Evolutionary conservation across 2,329 filamentous ascomycete species (phyloP), one percentile per base, ranked within the genome.

Genomic region (Emergomyces orientalis): DNA sequence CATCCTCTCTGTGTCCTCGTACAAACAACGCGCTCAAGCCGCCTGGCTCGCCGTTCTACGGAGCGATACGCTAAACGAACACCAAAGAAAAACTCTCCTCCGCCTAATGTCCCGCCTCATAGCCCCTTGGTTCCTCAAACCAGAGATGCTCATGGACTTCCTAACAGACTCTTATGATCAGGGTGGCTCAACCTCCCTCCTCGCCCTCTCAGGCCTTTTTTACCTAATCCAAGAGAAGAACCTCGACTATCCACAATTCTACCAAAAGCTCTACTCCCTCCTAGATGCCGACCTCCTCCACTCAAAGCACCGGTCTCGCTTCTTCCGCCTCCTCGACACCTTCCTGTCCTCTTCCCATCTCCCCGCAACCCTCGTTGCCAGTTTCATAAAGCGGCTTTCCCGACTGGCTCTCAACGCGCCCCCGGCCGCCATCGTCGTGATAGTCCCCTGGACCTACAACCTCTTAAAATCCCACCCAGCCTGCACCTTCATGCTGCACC

Each of bases 401-500:
- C 84, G 93, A 60, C 81, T 97, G 45, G 85, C 90, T 19, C 82
- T 99, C n/a, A 87, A 90, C 71, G 92, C 91, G 0, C 93, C 95
- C 2, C 94, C 95, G 1, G 86, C 90, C 41, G 92, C 91, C 37
- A 88, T 97, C 61, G 92, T 97, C 19, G 88, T 87, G 61, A 86
- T 96, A 55, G 82, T 97, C 11, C 95, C 94, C 0, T 97, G 91
- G 86, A 87, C 93, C 60, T 99, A 99, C 80, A 99, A 99, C 76
- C 83, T 96, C 68, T 83, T 99, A 73, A 94, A 90, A 75, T 84
- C 84, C 67, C 94, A 99, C 73, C 93, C 93, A 0, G 86, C 87
- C 1, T 96, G 91, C 72, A 95, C 93, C 0, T 97, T 96, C 71
- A 96, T 99, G 91, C 85, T 99, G 68, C 95, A 99, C 74, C 86